phyloP scores from a whole-genome alignment of 306 rosid species.

The Rubus idaeus region DNA sequence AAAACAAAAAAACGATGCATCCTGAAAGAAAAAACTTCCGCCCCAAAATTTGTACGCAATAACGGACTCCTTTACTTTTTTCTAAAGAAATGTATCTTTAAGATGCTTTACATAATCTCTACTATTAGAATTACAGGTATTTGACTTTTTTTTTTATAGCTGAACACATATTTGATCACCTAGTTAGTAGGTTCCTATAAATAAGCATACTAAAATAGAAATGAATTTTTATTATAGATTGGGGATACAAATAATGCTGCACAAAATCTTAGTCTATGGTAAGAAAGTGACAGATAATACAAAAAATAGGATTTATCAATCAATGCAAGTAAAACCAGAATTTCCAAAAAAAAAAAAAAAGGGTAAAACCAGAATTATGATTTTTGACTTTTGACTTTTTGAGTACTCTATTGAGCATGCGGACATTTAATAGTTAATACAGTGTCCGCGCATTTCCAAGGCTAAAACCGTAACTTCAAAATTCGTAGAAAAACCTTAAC shows the following conservation, averaged over 20 bases:
- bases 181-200: too few relatives aligned
- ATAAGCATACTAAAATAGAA: too few relatives aligned
- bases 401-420: neutral
- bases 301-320: neutral
- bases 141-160: too few relatives aligned
- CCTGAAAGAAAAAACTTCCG: too few relatives aligned
- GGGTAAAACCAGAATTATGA: neutral
- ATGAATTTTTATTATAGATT: too few relatives aligned
- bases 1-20: too few relatives aligned
- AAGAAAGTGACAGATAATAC: neutral
- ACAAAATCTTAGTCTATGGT: neutral
- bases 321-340: neutral
- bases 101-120: neutral
- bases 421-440: neutral
- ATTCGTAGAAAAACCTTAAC: too few relatives aligned
- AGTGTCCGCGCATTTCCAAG: neutral
- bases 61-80: conserved; percentile 12
- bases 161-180: too few relatives aligned
- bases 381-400: neutral
- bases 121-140: neutral
- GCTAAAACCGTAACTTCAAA: conserved; percentile 1
- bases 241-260: neutral
- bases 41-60: conserved; percentile 39
- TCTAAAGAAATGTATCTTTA: conserved; percentile 30
- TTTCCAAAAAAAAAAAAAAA: too few relatives aligned